Evolutionary conservation across 768 basidiomycete species (phyloP).

Genomic region (Nidularia pulvinata): DNA sequence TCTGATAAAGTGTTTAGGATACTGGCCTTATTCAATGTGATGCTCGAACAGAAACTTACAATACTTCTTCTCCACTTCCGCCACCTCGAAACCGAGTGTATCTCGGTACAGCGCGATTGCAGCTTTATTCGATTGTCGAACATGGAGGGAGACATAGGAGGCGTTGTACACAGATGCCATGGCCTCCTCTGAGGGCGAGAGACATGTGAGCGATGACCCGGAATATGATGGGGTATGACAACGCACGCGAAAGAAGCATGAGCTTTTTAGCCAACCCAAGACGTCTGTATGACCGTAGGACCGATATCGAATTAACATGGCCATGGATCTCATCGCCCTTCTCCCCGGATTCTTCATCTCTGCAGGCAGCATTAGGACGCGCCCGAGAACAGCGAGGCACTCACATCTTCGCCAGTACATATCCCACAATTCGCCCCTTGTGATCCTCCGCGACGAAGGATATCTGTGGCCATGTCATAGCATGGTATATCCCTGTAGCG

Average conservation of each 20-base stretch:
- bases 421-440: slow-evolving; percentile 89
- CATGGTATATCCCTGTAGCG: slow-evolving; percentile 79
- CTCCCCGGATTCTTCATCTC: slow-evolving; percentile 43
- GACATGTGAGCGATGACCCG: background rate
- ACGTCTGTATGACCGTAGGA: slow-evolving; percentile 87
- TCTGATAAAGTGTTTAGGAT: slow-evolving; percentile 41
- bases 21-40: background rate
- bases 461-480: slow-evolving; percentile 90
- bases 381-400: slow-evolving; percentile 13
- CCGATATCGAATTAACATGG: slow-evolving; percentile 97
- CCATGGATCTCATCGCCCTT: slow-evolving; percentile 72
- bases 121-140: slow-evolving; percentile 93
- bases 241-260: slow-evolving; percentile 91
- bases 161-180: slow-evolving; percentile 91
- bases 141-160: slow-evolving; percentile 84
- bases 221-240: background rate
- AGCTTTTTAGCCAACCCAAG: slow-evolving; percentile 92
- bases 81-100: slow-evolving; percentile 87
- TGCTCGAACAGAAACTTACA: slow-evolving; percentile 52
- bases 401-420: slow-evolving; percentile 95
- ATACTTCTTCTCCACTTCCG: slow-evolving; percentile 85
- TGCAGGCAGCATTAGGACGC: slow-evolving; percentile 6
- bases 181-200: slow-evolving; percentile 73
- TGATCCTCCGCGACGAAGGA: slow-evolving; percentile 93
- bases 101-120: slow-evolving; percentile 89